Base-by-base conservation (phyloP, 2,329 filamentous ascomycete species). In the Cercospora beticola region DNA sequence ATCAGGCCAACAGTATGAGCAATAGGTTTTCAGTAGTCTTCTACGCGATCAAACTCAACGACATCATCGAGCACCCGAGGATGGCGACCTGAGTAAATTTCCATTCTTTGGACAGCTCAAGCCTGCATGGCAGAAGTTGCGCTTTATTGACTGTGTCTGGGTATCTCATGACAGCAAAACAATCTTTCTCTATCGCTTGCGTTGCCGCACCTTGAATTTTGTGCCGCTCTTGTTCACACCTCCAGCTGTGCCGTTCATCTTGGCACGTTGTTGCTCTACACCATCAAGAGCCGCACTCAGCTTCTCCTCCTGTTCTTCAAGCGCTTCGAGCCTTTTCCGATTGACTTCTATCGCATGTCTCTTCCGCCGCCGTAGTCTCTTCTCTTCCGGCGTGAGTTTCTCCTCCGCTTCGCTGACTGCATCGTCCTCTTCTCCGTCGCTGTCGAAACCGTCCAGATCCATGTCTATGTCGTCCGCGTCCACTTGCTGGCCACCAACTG, bases 171-270 rank as follows among this genome's bases (percentile, higher is more conserved):
- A 52, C 49, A 62, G 57, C 16, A 31, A 58, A 54, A 61, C 46
- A 58, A 14, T 36, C n/a, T 64, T 2, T 66, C 78, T 73, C 77
- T 73, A 88, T 74, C 83, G 82, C 82, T 89, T 89, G 72, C 88
- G 81, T 80, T 88, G 86, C 66, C 87, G 81, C 56, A 87, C 81
- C 81, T 89, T 90, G 83, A 87, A 90, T 74, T 88, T 89, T 73
- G 87, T 81, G 8, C 88, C 88, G 66, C 86, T 82, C 78, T 89
- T 89, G 78, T 89, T 90, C 64, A 86, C 82, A 0, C 88, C 88
- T 18, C 87, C 88, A 3, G 87, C 81, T 1, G 82, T 85, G 69
- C 86, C 85, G 71, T 83, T 85, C 87, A 90, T 89, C 77, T 85
- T 86, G 9, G 85, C 87, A 58, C 87, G 82, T 76, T 90, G 88